Percentiles rank a stretch among this genome's conserved stretches.
Conservation (phyloP, 148 eudicot species). For the Amaranthus cruentus region DNA sequence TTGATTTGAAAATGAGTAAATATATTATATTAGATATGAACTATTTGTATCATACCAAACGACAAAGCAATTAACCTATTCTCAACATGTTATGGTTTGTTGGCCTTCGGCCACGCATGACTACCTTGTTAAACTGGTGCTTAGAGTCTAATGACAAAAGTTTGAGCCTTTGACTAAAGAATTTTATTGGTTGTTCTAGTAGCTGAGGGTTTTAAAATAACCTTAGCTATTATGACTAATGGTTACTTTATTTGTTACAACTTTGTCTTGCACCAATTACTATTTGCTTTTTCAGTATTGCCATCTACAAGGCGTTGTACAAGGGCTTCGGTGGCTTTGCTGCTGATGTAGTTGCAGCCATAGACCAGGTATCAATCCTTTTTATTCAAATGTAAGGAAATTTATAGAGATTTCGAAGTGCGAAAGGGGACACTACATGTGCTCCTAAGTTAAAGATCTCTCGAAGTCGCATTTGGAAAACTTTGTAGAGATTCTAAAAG, state of each 20-base stretch:
- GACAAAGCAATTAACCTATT: too few relatives aligned
- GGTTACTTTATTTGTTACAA: background rate
- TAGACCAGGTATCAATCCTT: slow-evolving; percentile 73
- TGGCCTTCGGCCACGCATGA: too few relatives aligned
- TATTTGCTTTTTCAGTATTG: slow-evolving; percentile 49
- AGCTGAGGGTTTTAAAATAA: background rate
- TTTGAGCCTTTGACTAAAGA: background rate
- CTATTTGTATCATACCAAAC: too few relatives aligned
- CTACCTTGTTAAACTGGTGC: background rate
- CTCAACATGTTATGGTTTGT: too few relatives aligned
- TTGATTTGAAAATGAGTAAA: too few relatives aligned
- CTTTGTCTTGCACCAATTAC: background rate
- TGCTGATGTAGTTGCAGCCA: slow-evolving; percentile 99
- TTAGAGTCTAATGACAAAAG: background rate
- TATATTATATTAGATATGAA: too few relatives aligned
- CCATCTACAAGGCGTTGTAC: slow-evolving; percentile 95
- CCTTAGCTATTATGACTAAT: background rate
- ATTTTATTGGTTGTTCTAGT: background rate
- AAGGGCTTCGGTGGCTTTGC: slow-evolving; percentile 99
- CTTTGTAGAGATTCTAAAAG: too few relatives aligned
- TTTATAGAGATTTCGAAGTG: background rate
- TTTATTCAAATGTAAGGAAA: background rate
- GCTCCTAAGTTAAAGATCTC: too few relatives aligned
- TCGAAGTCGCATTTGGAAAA: too few relatives aligned
- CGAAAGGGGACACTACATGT: background rate